These are phyloP conservation scores for Eremothecium cymbalariae DNA, from an alignment of 1,139 yeast genomes.

Conservation along the genomic window DNA sequence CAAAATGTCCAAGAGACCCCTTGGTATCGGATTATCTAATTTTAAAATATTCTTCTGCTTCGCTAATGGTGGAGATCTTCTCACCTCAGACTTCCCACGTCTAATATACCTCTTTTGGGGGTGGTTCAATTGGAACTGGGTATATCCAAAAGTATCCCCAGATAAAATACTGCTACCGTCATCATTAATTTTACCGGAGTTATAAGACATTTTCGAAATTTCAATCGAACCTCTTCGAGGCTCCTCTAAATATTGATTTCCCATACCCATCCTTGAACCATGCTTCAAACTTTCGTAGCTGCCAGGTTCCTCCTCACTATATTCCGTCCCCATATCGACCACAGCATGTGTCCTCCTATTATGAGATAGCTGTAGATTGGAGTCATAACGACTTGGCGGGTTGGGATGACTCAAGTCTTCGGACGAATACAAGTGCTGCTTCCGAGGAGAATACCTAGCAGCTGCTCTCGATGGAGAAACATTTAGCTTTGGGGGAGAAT, in stretches of 20 bases:
- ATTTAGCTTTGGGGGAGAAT: too few relatives aligned
- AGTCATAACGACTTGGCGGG: slow-evolving; percentile 18
- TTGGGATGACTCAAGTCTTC: slow-evolving; percentile 15
- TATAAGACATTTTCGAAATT: too few relatives aligned
- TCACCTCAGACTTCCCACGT: slow-evolving; percentile 49
- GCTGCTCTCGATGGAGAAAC: slow-evolving; percentile 42
- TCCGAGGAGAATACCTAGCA: slow-evolving; percentile 32
- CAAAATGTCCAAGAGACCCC: slow-evolving; percentile 67
- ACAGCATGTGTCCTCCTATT: slow-evolving; percentile 35
- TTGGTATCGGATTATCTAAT: slow-evolving; percentile 88
- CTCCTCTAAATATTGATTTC: too few relatives aligned
- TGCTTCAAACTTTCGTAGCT: slow-evolving; percentile 6
- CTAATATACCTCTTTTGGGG: slow-evolving; percentile 45
- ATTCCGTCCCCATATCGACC: slow-evolving; percentile 40
- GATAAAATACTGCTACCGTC: slow-evolving; percentile 30
- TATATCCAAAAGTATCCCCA: slow-evolving; percentile 34
- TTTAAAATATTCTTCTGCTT: slow-evolving; percentile 52
- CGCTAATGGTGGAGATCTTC: slow-evolving; percentile 52
- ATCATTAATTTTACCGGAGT: slow-evolving; percentile 24
- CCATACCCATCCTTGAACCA: not conserved
- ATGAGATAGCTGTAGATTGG: slow-evolving; percentile 29
- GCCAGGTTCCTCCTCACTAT: slow-evolving; percentile 27
- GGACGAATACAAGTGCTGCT: too few relatives aligned
- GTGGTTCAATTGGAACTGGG: slow-evolving; percentile 31
- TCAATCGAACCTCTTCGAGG: too few relatives aligned